These are phyloP conservation scores for Aegilops umbellulata DNA, from an alignment of 176 grass and related monocot species.

Conservation along the genomic window DNA sequence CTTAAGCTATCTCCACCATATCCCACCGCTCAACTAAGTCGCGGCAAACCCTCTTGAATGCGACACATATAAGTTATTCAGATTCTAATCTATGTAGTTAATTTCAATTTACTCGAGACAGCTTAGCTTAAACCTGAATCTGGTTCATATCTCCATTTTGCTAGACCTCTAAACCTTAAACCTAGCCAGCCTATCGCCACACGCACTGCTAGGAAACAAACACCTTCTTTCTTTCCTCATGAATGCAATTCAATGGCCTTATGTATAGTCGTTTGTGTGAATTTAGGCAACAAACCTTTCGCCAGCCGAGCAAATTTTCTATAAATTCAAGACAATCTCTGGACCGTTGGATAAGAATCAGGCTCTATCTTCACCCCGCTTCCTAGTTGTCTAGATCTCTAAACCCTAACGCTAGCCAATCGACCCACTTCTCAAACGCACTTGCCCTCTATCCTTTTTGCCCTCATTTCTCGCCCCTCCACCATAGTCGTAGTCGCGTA, in stretches of 20 bases:
- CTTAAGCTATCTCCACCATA: neutral
- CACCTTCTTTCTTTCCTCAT: too few relatives aligned
- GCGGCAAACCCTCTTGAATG: neutral
- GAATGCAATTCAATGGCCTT: neutral
- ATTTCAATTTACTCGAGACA: too few relatives aligned
- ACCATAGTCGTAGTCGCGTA: neutral
- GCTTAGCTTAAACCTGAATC: too few relatives aligned
- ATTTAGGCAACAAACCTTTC: neutral
- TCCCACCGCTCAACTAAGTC: neutral
- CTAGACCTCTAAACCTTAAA: neutral
- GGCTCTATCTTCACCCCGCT: neutral
- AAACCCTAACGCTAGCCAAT: neutral
- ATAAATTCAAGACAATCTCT: neutral
- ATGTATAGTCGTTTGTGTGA: neutral
- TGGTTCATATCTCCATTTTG: too few relatives aligned
- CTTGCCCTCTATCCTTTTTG: too few relatives aligned
- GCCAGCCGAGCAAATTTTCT: neutral
- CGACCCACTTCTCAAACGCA: too few relatives aligned
- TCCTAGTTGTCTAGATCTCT: neutral
- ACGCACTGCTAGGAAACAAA: neutral
- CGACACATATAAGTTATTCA: too few relatives aligned
- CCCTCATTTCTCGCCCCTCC: neutral
- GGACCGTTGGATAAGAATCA: neutral
- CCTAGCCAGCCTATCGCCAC: neutral
- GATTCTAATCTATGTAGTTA: neutral